Conservation (phyloP, 1,284 basidiomycete genomes). For the Abortiporus biennis region DNA sequence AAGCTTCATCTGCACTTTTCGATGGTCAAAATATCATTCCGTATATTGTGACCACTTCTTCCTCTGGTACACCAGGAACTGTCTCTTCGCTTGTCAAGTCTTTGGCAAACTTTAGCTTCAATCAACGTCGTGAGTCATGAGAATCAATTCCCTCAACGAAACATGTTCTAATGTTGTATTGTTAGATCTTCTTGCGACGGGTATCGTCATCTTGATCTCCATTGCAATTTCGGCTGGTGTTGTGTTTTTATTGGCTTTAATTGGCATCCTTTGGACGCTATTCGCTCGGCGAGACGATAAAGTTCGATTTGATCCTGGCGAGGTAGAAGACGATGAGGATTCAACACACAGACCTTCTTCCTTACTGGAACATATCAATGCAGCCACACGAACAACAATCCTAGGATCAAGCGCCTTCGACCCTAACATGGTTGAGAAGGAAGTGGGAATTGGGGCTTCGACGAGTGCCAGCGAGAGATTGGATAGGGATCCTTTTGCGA, state of each 20-base stretch:
- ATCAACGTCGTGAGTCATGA: slow-evolving; percentile 54
- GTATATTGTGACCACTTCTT: slow-evolving; percentile 70
- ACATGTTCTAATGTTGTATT: slow-evolving; percentile 6
- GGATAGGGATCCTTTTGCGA: slow-evolving; percentile 49
- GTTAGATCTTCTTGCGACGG: slow-evolving; percentile 81
- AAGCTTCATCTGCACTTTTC: slow-evolving; percentile 80
- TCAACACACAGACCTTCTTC: slow-evolving; percentile 75
- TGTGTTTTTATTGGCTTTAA: slow-evolving; percentile 84
- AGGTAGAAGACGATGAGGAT: slow-evolving; percentile 72
- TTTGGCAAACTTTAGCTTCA: slow-evolving; percentile 70
- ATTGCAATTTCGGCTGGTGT: slow-evolving; percentile 96
- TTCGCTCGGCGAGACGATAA: slow-evolving; percentile 75
- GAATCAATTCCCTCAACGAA: slow-evolving; percentile 1
- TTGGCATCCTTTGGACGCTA: slow-evolving; percentile 87
- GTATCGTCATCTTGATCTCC: slow-evolving; percentile 93
- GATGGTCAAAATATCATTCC: slow-evolving; percentile 85
- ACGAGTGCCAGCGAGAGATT: slow-evolving; percentile 5
- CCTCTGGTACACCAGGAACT: slow-evolving; percentile 65
- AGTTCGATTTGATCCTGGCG: slow-evolving; percentile 47
- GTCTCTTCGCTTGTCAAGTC: slow-evolving; percentile 83
- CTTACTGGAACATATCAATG: slow-evolving; percentile 82
- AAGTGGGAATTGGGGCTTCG: slow-evolving; percentile 21
- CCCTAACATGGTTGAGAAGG: slow-evolving; percentile 49
- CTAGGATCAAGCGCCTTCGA: slow-evolving; percentile 54
- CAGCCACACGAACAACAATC: slow-evolving; percentile 76